Evolutionary conservation across 2,329 filamentous ascomycete species (phyloP).

Genomic region (Coleophoma eucalyptorum): DNA sequence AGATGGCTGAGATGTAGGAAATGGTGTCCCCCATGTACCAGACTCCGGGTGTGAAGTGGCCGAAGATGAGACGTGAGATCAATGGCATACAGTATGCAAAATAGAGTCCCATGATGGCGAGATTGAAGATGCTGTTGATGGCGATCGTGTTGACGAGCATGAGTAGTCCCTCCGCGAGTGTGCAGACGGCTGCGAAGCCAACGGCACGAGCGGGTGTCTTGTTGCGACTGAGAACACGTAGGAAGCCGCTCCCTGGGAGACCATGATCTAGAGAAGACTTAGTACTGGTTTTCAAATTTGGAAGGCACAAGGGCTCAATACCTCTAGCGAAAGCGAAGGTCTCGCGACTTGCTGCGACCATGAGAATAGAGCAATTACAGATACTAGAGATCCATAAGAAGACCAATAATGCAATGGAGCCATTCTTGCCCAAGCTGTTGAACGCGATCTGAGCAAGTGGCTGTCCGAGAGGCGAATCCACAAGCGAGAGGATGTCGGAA

Average conservation of each 20-base stretch:
- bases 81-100: slow-evolving; percentile 30
- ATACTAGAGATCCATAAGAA: slow-evolving; percentile 25
- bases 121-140: slow-evolving; percentile 29
- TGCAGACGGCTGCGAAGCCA: slow-evolving; percentile 21
- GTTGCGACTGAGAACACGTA: slow-evolving; percentile 23
- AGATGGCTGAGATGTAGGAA: slow-evolving; percentile 19
- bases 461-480: slow-evolving; percentile 43
- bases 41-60: slow-evolving; percentile 24
- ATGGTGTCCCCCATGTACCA: slow-evolving; percentile 26
- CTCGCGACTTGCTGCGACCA: slow-evolving; percentile 27
- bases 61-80: slow-evolving; percentile 21
- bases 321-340: slow-evolving; percentile 27
- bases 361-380: slow-evolving; percentile 27
- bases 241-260: slow-evolving; percentile 23
- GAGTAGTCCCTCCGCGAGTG: slow-evolving; percentile 25
- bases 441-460: slow-evolving; percentile 55
- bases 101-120: slow-evolving; percentile 29
- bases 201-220: slow-evolving; percentile 25
- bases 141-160: slow-evolving; percentile 29
- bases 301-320: slow-evolving; percentile 1
- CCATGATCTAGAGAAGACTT: slow-evolving; percentile 20
- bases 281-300: not conserved
- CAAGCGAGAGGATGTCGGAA: slow-evolving; percentile 36
- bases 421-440: slow-evolving; percentile 49
- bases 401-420: slow-evolving; percentile 35